Conservation (phyloP, 257 asterid species). For the Solanum chiquidenum region DNA sequence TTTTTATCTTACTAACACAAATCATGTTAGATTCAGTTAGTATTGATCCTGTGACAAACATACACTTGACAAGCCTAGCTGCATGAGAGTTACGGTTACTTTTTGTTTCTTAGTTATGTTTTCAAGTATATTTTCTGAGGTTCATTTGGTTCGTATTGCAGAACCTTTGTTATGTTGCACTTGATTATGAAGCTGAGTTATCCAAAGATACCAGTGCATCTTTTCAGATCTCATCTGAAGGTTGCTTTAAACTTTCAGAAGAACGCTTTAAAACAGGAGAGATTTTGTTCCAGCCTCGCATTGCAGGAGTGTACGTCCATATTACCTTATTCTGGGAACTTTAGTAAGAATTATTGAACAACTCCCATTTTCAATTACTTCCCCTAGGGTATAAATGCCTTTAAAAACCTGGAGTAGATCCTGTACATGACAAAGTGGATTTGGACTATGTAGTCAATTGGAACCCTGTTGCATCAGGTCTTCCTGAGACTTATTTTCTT, state of each 20-base stretch:
- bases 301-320: slow-evolving; percentile 75
- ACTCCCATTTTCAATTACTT: background rate
- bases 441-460: background rate
- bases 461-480: background rate
- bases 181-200: slow-evolving; percentile 84
- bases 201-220: slow-evolving; percentile 63
- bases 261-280: slow-evolving; percentile 98
- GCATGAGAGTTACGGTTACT: background rate
- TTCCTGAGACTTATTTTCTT: background rate
- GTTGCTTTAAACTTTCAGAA: slow-evolving; percentile 58
- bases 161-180: slow-evolving; percentile 90
- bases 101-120: background rate
- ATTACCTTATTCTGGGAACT: slow-evolving; percentile 14
- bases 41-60: background rate
- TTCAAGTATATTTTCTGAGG: background rate
- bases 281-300: slow-evolving; percentile 76
- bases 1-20: background rate
- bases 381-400: background rate
- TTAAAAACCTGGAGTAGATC: background rate
- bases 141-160: slow-evolving; percentile 29
- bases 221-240: slow-evolving; percentile 49
- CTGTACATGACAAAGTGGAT: background rate
- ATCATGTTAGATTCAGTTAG: background rate
- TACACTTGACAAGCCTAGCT: background rate
- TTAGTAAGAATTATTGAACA: slow-evolving; percentile 1